These are phyloP conservation scores for Ophiostoma piceae DNA, from an alignment of 2,329 filamentous ascomycete species.

Conservation along the genomic window DNA sequence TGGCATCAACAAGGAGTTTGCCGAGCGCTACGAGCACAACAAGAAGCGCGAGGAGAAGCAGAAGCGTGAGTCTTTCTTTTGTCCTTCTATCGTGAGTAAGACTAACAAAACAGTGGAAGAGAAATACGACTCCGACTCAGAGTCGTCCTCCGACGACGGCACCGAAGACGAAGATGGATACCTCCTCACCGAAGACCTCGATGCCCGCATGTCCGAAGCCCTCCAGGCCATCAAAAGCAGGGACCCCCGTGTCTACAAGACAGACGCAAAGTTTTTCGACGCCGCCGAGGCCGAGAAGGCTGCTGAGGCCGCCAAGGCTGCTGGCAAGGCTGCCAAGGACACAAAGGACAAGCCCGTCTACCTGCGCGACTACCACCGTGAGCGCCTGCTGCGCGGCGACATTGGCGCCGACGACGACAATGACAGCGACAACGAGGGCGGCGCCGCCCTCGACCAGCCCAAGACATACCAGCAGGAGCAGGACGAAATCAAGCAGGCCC, in stretches of 20 bases:
- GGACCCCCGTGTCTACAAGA: conserved; percentile 86
- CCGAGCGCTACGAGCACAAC: conserved; percentile 87
- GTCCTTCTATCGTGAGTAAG: neutral
- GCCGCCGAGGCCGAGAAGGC: conserved; percentile 52
- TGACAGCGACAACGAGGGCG: conserved; percentile 42
- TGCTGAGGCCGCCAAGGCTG: conserved; percentile 26
- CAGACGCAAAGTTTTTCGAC: conserved; percentile 68
- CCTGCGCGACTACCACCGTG: conserved; percentile 81
- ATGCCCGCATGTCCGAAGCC: conserved; percentile 81
- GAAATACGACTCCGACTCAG: conserved; percentile 65
- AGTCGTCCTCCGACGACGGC: conserved; percentile 62
- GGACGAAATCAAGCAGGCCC: conserved; percentile 68
- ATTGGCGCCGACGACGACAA: conserved; percentile 55
- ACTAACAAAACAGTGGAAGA: conserved; percentile 64
- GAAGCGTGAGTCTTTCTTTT: conserved; percentile 46
- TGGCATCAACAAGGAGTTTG: conserved; percentile 87
- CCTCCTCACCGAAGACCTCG: conserved; percentile 76
- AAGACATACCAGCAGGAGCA: conserved; percentile 86
- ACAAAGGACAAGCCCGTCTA: conserved; percentile 77
- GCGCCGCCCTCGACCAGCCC: conserved; percentile 27
- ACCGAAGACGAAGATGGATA: conserved; percentile 88
- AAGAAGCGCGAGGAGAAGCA: conserved; percentile 90
- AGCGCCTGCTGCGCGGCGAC: conserved; percentile 74
- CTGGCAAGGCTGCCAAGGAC: conserved; percentile 42
- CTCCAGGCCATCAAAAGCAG: conserved; percentile 83